These are phyloP conservation scores for Raphidocelis subcapitata DNA, from an alignment of 139 green algal genomes.

Conservation along the genomic window DNA sequence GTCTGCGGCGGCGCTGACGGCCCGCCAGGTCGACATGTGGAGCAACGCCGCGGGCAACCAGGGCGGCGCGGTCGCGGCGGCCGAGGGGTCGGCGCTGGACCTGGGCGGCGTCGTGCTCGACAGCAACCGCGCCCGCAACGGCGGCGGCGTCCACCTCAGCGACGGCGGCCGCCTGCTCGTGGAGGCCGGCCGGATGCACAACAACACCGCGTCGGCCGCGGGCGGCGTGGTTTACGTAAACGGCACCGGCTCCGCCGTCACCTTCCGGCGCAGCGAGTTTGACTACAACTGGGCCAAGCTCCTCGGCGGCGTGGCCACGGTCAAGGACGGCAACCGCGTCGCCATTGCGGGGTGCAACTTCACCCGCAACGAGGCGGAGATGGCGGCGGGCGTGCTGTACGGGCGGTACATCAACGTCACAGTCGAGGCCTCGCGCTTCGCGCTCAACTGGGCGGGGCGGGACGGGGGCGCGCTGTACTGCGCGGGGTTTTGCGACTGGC, in stretches of 20 bases:
- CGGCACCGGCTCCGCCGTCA: background rate
- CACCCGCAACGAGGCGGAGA: conserved; percentile 18
- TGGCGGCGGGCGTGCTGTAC: conserved; percentile 28
- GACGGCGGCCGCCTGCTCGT: background rate
- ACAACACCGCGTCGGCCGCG: conserved; percentile 8
- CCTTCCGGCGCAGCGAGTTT: conserved; percentile 15
- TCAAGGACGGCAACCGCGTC: conserved; percentile 1
- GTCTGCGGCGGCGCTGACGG: background rate
- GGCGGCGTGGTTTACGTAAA: conserved; percentile 21
- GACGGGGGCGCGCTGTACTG: conserved; percentile 30
- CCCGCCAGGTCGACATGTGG: background rate
- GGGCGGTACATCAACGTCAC: background rate
- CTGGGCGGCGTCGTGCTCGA: conserved; percentile 2
- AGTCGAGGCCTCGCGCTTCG: background rate
- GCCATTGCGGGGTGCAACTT: conserved; percentile 6
- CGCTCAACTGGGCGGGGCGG: conserved; percentile 7
- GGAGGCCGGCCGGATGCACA: background rate
- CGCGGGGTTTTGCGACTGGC: conserved; percentile 17
- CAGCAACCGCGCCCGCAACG: conserved; percentile 15
- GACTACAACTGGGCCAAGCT: conserved; percentile 9
- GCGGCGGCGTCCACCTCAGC: conserved; percentile 7
- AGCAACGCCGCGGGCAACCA: background rate
- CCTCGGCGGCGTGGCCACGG: conserved; percentile 16
- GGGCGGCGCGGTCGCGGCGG: background rate
- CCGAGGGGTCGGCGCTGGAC: conserved; percentile 6